Base-by-base conservation (phyloP, 768 basidiomycete genomes). In the Cystobasidiopsis lactophilus region DNA sequence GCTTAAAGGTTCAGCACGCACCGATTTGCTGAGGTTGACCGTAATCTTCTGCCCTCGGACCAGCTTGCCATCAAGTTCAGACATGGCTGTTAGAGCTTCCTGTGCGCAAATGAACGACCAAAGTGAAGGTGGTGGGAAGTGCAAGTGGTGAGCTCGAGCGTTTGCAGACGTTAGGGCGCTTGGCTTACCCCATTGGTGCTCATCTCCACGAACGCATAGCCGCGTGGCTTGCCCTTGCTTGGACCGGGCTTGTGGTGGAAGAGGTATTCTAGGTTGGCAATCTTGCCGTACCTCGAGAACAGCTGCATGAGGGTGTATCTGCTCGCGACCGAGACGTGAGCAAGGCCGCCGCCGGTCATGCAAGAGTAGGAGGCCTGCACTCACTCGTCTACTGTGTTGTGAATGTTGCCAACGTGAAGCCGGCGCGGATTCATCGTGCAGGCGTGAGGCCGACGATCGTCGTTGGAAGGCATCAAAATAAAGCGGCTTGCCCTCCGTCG, bases 171-270 rank as follows among this genome's bases (percentile, higher is more conserved):
- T 18, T 18, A 9, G 3, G n/a, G 9, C 30, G 57, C 24, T 24
- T 21, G 49, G 78, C 83, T 72, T 68, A 96, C 91, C 68, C 78
- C 76, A 68, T 78, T 73, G 40, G 74, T 74, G 29, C 72, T 72
- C 62, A 78, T 95, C 68, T 95, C 85, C 31, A 98, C 68, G 60
- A 96, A 98, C 0, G 88, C 89, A 66, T 91, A 96, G 4, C 93
- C 91, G 13, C 89, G 73, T 0, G 93, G 89, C 65, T 84, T 93
- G 18, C 93, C 93, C 64, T 80, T 88, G 62, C 79, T 67, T 13
- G 77, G 73, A 0, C 91, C 93, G 0, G 80, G 71, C 68, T 91
- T 95, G n/a, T n/a, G n/a, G 72, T 98, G 89, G 63, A 95, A 95
- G 57, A 95, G 73, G 66, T 78, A 95, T 67, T 98, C 93, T 49